These are phyloP conservation scores for Lodderomyces margitis DNA, from an alignment of 1,139 yeast species.

Conservation along the genomic window DNA sequence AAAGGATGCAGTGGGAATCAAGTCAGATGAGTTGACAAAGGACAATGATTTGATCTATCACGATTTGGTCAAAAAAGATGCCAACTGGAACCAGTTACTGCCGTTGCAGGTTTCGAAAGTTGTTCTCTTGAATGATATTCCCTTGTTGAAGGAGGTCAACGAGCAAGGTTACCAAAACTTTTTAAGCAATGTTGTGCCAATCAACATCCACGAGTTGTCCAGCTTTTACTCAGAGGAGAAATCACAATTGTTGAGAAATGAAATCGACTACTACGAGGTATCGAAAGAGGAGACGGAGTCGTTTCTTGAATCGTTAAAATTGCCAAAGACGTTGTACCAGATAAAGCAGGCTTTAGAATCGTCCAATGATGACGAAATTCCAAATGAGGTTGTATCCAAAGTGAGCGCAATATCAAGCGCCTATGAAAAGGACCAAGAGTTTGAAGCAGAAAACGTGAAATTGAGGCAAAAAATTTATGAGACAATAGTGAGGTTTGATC, in stretches of 20 bases:
- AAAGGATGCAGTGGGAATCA: constrained; percentile 43
- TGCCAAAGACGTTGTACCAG: constrained; percentile 66
- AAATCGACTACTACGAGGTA: constrained; percentile 71
- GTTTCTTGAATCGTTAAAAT: constrained; percentile 72
- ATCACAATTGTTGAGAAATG: constrained; percentile 71
- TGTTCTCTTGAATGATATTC: constrained; percentile 46
- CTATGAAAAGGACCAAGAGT: constrained; percentile 22
- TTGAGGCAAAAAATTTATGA: constrained; percentile 42
- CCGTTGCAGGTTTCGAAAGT: constrained; percentile 77
- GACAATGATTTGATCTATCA: constrained; percentile 92
- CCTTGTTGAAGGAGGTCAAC: constrained; percentile 39
- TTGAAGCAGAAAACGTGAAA: constrained; percentile 23
- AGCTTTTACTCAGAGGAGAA: constrained; percentile 89
- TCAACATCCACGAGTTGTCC: constrained; percentile 81
- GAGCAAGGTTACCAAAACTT: constrained; percentile 57
- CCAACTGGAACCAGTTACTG: constrained; percentile 58
- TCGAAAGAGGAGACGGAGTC: constrained; percentile 79
- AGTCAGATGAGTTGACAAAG: constrained; percentile 53
- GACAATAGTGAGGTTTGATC: constrained; percentile 40
- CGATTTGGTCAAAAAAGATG: constrained; percentile 62
- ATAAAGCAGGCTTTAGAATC: constrained; percentile 34
- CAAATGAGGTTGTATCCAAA: constrained; percentile 18
- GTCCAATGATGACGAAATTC: constrained; percentile 15
- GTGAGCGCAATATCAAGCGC: constrained; percentile 29
- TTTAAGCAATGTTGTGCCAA: constrained; percentile 79